Evolutionary conservation across 805 yeast species (phyloP), one percentile per base, ranked within the genome.

Genomic region (Wickerhamomyces strasburgensis): DNA sequence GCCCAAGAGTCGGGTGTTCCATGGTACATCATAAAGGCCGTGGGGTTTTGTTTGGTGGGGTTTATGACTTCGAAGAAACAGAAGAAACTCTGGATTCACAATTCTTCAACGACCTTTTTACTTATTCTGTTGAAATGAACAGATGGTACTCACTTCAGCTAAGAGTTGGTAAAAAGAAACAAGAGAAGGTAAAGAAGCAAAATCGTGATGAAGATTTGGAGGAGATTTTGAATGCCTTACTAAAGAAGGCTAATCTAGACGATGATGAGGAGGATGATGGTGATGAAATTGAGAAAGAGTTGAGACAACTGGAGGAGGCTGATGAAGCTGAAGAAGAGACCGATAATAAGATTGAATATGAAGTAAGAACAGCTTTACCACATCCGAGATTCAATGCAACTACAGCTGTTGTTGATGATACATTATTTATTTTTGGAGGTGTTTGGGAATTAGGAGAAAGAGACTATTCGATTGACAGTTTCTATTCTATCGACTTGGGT

Each of bases 11-110:
- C n/a, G 98, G 98, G 0, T 84, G 95, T 54, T 80, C 94, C 4
- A 75, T 90, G 80, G 88, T 80, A 8, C 71, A 71, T 47, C 98
- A 90, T 61, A 84, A 85, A 51, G 94, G 94, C 40, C 78, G 97
- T 65, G 97, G 97, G 40, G 72, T 90, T 8, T 52, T 89, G 54
- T 93, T 90, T 64, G 98, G 98, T 27, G 98, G 98, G 51, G 98
- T 93, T 11, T 89, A 75, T 52, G 98, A 90, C 60, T 84, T 74
- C 43, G 96, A 89, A 49, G 98, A 90, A 61, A 90, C 96, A 11
- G 98, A 90, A 58, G 98, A 93, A 61, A 75, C 84, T 37, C 64
- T 90, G 43, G 90, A 84, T 31, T 86, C 96, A 2, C 77, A 75
- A 33, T 90, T 89, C 58, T 90, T 74, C 63, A 88, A 89, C 57